phyloP scores from a whole-genome alignment of 306 rosid genomes.

The Senna tora region DNA sequence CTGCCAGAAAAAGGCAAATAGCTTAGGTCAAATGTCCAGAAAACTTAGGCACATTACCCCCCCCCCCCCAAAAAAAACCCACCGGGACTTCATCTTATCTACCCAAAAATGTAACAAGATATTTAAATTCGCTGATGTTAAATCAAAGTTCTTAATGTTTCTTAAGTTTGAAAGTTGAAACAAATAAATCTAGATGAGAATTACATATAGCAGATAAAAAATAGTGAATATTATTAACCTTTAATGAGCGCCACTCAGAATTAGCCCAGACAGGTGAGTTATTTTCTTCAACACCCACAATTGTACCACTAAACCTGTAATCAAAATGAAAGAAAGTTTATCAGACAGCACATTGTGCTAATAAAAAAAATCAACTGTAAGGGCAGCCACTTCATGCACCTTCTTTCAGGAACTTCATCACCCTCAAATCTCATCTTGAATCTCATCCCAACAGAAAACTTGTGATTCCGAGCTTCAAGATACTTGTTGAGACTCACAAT shows the following conservation, averaged over 20 bases:
- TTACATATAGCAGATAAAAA: background rate
- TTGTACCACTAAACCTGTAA: constrained; percentile 94
- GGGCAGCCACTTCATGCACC: constrained; percentile 51
- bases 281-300: constrained; percentile 90
- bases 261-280: constrained; percentile 76
- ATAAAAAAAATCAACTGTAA: constrained; percentile 33
- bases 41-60: background rate
- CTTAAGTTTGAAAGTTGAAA: background rate
- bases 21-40: background rate
- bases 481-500: constrained; percentile 90
- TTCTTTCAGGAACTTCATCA: constrained; percentile 98
- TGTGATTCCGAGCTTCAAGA: constrained; percentile 87
- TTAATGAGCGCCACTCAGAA: constrained; percentile 96
- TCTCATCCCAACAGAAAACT: constrained; percentile 97
- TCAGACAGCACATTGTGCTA: constrained; percentile 15
- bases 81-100: too few species aligned
- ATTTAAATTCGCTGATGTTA: background rate
- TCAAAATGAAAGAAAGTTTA: constrained; percentile 20
- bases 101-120: background rate
- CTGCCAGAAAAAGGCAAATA: background rate
- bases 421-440: constrained; percentile 99
- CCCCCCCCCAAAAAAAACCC: too few species aligned
- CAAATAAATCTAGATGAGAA: background rate
- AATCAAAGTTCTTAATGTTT: background rate
- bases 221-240: constrained; percentile 52